Evolutionary conservation across 371 early-diverging fungal genomes (phyloP).

Genomic region (Mortierella sp.): DNA sequence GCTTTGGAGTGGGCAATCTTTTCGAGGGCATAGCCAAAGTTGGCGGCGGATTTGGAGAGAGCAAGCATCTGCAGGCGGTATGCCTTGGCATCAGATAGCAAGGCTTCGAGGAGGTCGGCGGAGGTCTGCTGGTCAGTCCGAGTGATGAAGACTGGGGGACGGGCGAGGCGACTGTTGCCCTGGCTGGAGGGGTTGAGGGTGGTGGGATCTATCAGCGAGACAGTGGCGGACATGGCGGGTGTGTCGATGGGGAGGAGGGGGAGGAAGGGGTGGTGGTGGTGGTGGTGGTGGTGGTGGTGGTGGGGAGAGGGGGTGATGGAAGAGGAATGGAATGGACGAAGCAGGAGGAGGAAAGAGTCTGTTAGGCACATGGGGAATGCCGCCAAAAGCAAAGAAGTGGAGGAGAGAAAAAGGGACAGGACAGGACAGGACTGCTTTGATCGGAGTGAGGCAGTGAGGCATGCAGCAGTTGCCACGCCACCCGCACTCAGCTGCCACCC

Average conservation of each 20-base stretch:
- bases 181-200: conserved; percentile 50
- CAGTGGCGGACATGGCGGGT: conserved; percentile 44
- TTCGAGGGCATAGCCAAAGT: conserved; percentile 63
- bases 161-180: conserved; percentile 32
- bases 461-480: too few species aligned
- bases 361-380: too few species aligned
- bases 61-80: conserved; percentile 61
- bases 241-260: conserved; percentile 1
- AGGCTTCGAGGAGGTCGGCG: conserved; percentile 29
- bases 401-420: too few species aligned
- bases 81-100: conserved; percentile 58
- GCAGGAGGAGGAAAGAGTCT: too few species aligned
- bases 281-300: too few species aligned
- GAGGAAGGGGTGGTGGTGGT: neutral
- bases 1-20: conserved; percentile 60
- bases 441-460: too few species aligned
- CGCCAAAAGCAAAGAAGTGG: too few species aligned
- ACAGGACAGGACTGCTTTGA: too few species aligned
- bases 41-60: conserved; percentile 60
- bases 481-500: too few species aligned
- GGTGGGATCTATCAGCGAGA: conserved; percentile 50
- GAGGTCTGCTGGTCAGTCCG: conserved; percentile 41
- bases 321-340: too few species aligned
- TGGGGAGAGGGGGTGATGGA: too few species aligned
- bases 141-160: conserved; percentile 47